Percentiles rank a stretch among this genome's conserved stretches.
phyloP scores from a whole-genome alignment of 2,329 filamentous ascomycete species.

The Neopestalotiopsis sp. region DNA sequence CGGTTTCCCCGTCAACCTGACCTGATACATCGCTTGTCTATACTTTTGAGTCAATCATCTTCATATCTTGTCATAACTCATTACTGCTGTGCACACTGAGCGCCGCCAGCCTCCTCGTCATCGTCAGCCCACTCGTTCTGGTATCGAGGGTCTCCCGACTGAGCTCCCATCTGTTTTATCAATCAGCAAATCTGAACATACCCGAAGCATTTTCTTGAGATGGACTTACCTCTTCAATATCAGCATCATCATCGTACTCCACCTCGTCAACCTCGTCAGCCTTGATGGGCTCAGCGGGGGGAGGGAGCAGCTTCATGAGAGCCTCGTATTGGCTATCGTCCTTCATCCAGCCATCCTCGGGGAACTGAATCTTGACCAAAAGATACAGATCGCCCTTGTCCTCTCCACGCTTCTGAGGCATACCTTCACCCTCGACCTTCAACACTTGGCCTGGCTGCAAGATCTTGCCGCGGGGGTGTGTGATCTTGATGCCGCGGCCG shows the following conservation, averaged over 20 bases:
- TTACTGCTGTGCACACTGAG: constrained; percentile 79
- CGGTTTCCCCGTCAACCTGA: constrained; percentile 6
- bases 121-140: constrained; percentile 74
- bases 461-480: constrained; percentile 80
- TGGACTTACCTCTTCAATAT: constrained; percentile 74
- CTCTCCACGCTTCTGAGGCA: constrained; percentile 90
- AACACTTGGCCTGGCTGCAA: constrained; percentile 83
- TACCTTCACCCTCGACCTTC: constrained; percentile 87
- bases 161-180: constrained; percentile 67
- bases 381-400: constrained; percentile 86
- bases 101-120: constrained; percentile 67
- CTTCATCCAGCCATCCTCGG: constrained; percentile 81
- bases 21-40: constrained; percentile 17
- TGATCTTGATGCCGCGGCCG: constrained; percentile 84
- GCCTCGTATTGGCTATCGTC: constrained; percentile 67
- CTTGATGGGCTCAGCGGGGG: constrained; percentile 63
- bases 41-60: constrained; percentile 23
- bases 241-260: constrained; percentile 80
- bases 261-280: constrained; percentile 86
- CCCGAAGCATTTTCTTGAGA: neutral
- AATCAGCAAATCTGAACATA: constrained; percentile 30
- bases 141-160: constrained; percentile 70
- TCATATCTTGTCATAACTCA: constrained; percentile 35
- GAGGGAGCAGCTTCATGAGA: constrained; percentile 77
- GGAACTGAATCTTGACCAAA: constrained; percentile 85